Evolutionary conservation across 345 rosid genomes (phyloP).

Genomic region (Corymbia maculata): DNA sequence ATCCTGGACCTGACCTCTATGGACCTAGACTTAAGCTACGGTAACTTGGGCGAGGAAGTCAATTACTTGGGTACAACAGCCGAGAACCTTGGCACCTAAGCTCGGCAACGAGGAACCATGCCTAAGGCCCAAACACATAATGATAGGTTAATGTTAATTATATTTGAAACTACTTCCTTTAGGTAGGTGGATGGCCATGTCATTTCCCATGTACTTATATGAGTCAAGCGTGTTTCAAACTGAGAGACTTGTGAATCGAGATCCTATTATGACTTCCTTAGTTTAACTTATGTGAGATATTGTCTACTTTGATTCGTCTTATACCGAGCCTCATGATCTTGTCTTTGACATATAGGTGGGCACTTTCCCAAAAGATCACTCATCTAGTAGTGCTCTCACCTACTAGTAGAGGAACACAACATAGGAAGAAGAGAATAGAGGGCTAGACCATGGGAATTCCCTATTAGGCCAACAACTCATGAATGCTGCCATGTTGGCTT

Average conservation of each 20-base stretch:
- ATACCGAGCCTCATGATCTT: background rate
- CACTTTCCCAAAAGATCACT: background rate
- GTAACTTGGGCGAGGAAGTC: background rate
- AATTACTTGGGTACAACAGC: fast-evolving
- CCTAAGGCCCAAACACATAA: background rate
- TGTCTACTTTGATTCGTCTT: fast-evolving
- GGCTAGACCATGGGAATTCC: background rate
- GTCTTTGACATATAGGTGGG: background rate
- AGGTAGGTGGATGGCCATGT: background rate
- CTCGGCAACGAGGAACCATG: fast-evolving
- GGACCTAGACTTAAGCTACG: background rate
- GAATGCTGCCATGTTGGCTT: background rate
- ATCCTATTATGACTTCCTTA: background rate
- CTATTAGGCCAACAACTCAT: background rate
- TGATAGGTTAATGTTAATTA: background rate
- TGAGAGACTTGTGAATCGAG: background rate
- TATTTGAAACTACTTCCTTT: background rate
- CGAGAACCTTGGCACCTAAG: fast-evolving
- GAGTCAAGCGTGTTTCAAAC: background rate
- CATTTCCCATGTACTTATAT: background rate
- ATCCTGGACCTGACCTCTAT: fast-evolving
- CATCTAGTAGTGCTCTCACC: background rate
- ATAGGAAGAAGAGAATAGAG: background rate
- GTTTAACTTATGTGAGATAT: fast-evolving
- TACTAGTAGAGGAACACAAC: background rate